Evolutionary conservation across 495 filamentous ascomycete species (phyloP).

Genomic region (Xylaria intraflava): DNA sequence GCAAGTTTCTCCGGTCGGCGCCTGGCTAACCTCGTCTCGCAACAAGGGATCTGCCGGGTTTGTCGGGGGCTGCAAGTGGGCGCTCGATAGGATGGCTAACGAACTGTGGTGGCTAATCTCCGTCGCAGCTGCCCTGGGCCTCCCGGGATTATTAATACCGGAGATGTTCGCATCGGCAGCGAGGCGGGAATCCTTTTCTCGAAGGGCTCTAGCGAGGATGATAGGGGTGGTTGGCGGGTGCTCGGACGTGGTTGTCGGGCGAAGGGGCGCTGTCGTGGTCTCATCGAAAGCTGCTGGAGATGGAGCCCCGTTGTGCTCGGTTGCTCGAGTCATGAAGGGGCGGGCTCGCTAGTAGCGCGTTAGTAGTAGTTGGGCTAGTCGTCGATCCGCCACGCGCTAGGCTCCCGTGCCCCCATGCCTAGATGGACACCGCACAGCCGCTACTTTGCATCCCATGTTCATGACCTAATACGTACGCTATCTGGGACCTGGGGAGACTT

Average conservation of each 20-base stretch:
- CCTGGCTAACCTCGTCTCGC: background rate
- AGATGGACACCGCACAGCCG: slow-evolving; percentile 1
- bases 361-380: slow-evolving; percentile 9
- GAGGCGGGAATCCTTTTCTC: slow-evolving; percentile 12
- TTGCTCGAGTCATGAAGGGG: slow-evolving; percentile 27
- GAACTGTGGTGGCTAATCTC: slow-evolving; percentile 25
- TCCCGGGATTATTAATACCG: too few relatives aligned
- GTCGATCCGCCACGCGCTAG: slow-evolving; percentile 15
- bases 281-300: slow-evolving; percentile 16
- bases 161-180: slow-evolving; percentile 15
- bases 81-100: slow-evolving; percentile 14
- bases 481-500: slow-evolving; percentile 2
- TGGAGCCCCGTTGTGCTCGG: slow-evolving; percentile 19
- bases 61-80: slow-evolving; percentile 10
- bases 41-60: background rate
- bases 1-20: slow-evolving; percentile 3
- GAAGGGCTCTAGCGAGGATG: slow-evolving; percentile 14
- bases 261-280: slow-evolving; percentile 16
- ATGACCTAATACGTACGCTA: too few relatives aligned
- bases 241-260: slow-evolving; percentile 19
- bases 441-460: too few relatives aligned
- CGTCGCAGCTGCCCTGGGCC: slow-evolving; percentile 21
- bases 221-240: slow-evolving; percentile 8
- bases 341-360: slow-evolving; percentile 5
- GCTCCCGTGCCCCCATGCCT: slow-evolving; percentile 17